Conservation (phyloP, 2,329 filamentous ascomycete genomes). For the Xylariomycetidae sp. region DNA sequence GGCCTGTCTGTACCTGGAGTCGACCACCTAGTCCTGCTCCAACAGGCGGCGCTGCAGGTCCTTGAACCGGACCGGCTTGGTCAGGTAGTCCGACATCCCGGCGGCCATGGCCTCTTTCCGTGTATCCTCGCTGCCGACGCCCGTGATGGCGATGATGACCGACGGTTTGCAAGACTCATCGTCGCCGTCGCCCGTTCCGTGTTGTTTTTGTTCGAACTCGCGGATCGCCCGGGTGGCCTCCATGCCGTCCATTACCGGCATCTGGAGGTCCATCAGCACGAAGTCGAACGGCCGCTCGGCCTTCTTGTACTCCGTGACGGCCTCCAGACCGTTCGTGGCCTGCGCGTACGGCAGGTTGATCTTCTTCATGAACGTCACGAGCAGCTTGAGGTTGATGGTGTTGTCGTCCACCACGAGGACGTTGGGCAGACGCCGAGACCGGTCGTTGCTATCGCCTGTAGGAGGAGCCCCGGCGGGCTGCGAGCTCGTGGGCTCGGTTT, state of each 20-base stretch:
- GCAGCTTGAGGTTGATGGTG: constrained; percentile 36
- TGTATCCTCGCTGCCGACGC: constrained; percentile 44
- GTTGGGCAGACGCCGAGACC: constrained; percentile 8
- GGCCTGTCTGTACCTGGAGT: too few species aligned
- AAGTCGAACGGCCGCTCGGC: constrained; percentile 28
- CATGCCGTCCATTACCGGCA: constrained; percentile 51
- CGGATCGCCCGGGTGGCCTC: constrained; percentile 45
- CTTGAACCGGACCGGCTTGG: constrained; percentile 17
- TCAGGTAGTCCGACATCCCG: constrained; percentile 16
- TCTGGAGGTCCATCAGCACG: constrained; percentile 46
- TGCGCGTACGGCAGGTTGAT: constrained; percentile 36
- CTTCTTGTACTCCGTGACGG: constrained; percentile 37
- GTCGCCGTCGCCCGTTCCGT: constrained; percentile 29
- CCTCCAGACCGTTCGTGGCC: constrained; percentile 43
- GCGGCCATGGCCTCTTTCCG: constrained; percentile 39
- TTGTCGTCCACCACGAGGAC: constrained; percentile 39
- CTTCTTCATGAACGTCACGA: constrained; percentile 38
- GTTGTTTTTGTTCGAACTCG: constrained; percentile 40
- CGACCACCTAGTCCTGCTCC: too few species aligned
- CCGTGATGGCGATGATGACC: constrained; percentile 48
- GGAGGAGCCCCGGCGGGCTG: background rate
- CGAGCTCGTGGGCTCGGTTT: background rate
- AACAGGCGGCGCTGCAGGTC: constrained; percentile 12
- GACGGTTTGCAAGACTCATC: constrained; percentile 27
- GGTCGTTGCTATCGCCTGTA: too few species aligned